These are phyloP conservation scores for Calophaca sinica DNA, from an alignment of 306 rosid species.

Conservation along the genomic window DNA sequence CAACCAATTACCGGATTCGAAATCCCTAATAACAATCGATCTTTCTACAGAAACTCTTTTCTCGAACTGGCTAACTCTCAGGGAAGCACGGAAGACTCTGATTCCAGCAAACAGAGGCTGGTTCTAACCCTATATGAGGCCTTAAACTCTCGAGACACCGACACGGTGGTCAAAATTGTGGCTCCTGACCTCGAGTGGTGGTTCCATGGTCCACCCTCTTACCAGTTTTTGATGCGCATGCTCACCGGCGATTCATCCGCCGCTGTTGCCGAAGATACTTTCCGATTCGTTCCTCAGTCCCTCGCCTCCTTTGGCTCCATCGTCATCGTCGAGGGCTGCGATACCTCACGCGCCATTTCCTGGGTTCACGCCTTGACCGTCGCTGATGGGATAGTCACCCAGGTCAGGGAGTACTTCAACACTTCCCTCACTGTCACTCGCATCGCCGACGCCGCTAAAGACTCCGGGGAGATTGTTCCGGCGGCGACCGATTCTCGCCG, in stretches of 20 bases:
- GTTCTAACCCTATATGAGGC: conserved; percentile 83
- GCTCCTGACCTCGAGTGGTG: conserved; percentile 97
- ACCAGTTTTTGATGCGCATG: conserved; percentile 82
- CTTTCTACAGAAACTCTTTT: neutral
- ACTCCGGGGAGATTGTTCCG: conserved; percentile 55
- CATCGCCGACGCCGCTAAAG: conserved; percentile 43
- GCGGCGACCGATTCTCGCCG: conserved; percentile 43
- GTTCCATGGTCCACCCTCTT: conserved; percentile 96
- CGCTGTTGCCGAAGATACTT: conserved; percentile 35
- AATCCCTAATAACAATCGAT: neutral
- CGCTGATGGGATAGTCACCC: conserved; percentile 86
- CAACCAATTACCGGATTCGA: neutral
- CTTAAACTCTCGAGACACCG: conserved; percentile 71
- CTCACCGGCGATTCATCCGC: conserved; percentile 74
- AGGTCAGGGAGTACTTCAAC: conserved; percentile 89
- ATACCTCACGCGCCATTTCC: conserved; percentile 56
- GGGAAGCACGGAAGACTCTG: conserved; percentile 59
- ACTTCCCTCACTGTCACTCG: conserved; percentile 91
- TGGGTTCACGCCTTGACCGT: conserved; percentile 97
- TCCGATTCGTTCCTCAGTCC: conserved; percentile 66
- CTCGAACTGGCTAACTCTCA: conserved; percentile 91
- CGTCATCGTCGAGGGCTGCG: conserved; percentile 87
- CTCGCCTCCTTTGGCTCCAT: conserved; percentile 68
- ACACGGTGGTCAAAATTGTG: conserved; percentile 66
- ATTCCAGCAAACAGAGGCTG: conserved; percentile 71